phyloP scores from a whole-genome alignment of 2,329 filamentous ascomycete species.

The Didymella keratinophila region DNA sequence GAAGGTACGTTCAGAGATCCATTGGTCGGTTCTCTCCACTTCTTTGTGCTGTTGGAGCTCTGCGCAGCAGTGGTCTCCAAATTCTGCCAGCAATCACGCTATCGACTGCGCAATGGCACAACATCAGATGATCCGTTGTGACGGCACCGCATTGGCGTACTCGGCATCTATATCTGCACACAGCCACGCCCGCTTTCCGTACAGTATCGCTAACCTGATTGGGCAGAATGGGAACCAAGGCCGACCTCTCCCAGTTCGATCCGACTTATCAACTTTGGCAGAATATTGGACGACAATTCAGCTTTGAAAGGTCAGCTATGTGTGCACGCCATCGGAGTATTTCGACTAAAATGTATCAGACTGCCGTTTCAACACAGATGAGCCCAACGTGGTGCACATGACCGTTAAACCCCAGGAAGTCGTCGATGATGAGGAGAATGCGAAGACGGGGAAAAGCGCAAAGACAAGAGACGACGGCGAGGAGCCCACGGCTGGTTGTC shows the following conservation, averaged over 20 bases:
- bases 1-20: conserved; percentile 60
- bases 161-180: conserved; percentile 14
- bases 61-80: background rate
- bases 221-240: conserved; percentile 80
- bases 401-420: conserved; percentile 86
- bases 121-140: conserved; percentile 11
- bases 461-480: conserved; percentile 62
- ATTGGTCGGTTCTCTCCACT: background rate
- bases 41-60: background rate
- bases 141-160: conserved; percentile 12
- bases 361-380: conserved; percentile 77
- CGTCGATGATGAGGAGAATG: conserved; percentile 80
- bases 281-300: conserved; percentile 87
- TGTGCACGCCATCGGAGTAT: background rate
- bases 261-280: conserved; percentile 89
- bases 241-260: conserved; percentile 89
- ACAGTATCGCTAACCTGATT: conserved; percentile 32
- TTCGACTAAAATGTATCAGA: conserved; percentile 59
- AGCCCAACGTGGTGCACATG: conserved; percentile 92
- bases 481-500: conserved; percentile 64
- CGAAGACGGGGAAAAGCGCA: conserved; percentile 68
- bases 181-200: conserved; percentile 15
- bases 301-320: conserved; percentile 74
- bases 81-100: background rate
- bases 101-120: conserved; percentile 7